Percentiles rank a stretch among this genome's conserved stretches.
These are phyloP conservation scores for Capsicum chinense DNA, from an alignment of 257 asterid genomes.

Conservation along the genomic window DNA sequence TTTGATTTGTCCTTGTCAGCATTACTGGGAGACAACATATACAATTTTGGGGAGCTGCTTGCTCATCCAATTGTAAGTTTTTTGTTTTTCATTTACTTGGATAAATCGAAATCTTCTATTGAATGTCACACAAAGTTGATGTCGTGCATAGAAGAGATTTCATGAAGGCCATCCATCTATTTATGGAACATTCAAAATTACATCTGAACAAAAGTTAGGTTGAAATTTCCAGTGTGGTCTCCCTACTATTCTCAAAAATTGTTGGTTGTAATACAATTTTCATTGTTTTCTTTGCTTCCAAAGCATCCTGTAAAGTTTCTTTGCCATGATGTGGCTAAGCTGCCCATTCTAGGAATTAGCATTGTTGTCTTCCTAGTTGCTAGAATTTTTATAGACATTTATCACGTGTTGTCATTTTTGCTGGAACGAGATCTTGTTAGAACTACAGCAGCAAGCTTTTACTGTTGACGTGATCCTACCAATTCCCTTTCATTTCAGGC, in stretches of 20 bases:
- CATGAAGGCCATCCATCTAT: not conserved
- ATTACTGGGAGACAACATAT: constrained; percentile 24
- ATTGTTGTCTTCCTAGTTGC: not conserved
- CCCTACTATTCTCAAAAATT: not conserved
- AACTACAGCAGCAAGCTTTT: not conserved
- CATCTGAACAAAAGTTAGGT: not conserved
- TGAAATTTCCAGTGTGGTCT: not conserved
- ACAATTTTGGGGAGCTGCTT: constrained; percentile 20
- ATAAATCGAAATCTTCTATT: not conserved
- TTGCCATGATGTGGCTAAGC: not conserved
- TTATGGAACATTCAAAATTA: not conserved
- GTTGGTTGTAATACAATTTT: not conserved
- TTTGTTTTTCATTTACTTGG: not conserved
- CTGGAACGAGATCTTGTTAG: not conserved
- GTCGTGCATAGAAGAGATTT: not conserved
- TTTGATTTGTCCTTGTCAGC: constrained; percentile 24
- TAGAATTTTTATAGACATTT: not conserved
- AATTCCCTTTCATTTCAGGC: not conserved
- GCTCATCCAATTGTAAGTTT: constrained; percentile 24
- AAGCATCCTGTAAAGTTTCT: not conserved
- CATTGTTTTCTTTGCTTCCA: not conserved
- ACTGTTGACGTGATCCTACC: not conserved
- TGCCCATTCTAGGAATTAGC: not conserved
- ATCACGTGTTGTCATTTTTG: not conserved
- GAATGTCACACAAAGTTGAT: not conserved